phyloP scores from a whole-genome alignment of 495 filamentous ascomycete species.

The Tirmania nivea region DNA sequence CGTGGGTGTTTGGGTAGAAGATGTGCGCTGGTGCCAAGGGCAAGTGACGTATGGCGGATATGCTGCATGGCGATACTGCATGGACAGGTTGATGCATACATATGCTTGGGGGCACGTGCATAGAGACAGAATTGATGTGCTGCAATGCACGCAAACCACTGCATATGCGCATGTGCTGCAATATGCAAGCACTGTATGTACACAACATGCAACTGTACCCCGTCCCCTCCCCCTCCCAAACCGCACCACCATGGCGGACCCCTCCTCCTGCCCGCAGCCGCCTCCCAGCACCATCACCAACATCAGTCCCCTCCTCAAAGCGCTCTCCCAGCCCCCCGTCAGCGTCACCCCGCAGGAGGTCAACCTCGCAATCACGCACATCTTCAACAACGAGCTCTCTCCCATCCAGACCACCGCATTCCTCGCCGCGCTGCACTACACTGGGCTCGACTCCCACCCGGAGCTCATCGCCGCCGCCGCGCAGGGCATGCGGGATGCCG shows the following conservation, averaged over 20 bases:
- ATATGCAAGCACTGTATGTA: too few relatives aligned
- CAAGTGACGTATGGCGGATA: neutral
- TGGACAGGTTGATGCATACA: neutral
- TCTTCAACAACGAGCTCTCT: constrained; percentile 68
- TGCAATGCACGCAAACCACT: too few relatives aligned
- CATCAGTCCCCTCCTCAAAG: constrained; percentile 60
- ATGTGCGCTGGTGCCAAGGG: neutral
- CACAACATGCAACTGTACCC: too few relatives aligned
- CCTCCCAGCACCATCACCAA: constrained; percentile 21
- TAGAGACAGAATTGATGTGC: neutral
- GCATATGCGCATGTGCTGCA: too few relatives aligned
- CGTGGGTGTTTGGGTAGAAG: too few relatives aligned
- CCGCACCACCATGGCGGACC: neutral
- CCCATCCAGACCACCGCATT: constrained; percentile 66
- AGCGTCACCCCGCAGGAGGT: constrained; percentile 56
- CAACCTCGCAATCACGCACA: constrained; percentile 62
- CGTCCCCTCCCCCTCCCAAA: neutral
- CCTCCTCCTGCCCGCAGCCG: too few relatives aligned
- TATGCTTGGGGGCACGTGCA: neutral
- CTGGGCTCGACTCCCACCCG: constrained; percentile 19
- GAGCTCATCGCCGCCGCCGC: constrained; percentile 20
- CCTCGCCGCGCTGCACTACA: constrained; percentile 74
- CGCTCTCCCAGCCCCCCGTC: constrained; percentile 47
- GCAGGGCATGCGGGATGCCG: constrained; percentile 37
- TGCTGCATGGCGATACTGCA: neutral